Base-by-base conservation (phyloP, 352 stramenopile genomes). In the Phytophthora cryptogea region DNA sequence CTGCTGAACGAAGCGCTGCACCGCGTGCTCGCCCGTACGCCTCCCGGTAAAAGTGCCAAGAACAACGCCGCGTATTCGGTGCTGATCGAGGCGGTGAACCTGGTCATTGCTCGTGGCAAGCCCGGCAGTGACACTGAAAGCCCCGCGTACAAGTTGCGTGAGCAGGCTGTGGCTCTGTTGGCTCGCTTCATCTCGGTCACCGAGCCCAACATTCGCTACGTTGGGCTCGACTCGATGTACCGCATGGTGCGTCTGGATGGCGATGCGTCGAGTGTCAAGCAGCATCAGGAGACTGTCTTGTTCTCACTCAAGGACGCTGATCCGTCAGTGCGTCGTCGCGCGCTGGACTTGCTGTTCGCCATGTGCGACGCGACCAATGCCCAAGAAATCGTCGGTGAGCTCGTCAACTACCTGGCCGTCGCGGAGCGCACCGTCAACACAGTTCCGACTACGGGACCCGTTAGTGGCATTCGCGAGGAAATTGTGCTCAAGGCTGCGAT, bases 401-500 rank as follows among this genome's bases (percentile, higher is more conserved):
- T 99, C 23, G 88, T 99, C 32, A 94, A 92, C 46, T 97, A 99
- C 71, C 72, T 99, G 51, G 81, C 89, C 7, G 73, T 97, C 20
- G 95, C 95, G 1, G 96, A 99, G 51, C 89, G 92, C 11, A 85
- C 79, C 1, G 33, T 66, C 35, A 69, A 47, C 47, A 69, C 61
- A n/a, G 61, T 69, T n/a, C 61, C 61, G 20, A 56, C 61, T 2
- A 40, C 54, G 28, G 61, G 61, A 26, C 61, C 61, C 1, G 49
- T 58, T 31, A 66, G 62, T 10, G 62, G 62, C 36, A 99, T 99
- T 66, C 74, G 83, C 26, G 90, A 96, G 41, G 92, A 98, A 62
- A 98, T 99, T 74, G 96, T 99, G 42, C 83, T 99, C n/a, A 99
- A 99, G 72, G 98, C 98, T 47, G 97, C 97, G 45, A 98, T 99